phyloP scores from a whole-genome alignment of 176 grass and related monocot species.

The Eremochloa ophiuroides region DNA sequence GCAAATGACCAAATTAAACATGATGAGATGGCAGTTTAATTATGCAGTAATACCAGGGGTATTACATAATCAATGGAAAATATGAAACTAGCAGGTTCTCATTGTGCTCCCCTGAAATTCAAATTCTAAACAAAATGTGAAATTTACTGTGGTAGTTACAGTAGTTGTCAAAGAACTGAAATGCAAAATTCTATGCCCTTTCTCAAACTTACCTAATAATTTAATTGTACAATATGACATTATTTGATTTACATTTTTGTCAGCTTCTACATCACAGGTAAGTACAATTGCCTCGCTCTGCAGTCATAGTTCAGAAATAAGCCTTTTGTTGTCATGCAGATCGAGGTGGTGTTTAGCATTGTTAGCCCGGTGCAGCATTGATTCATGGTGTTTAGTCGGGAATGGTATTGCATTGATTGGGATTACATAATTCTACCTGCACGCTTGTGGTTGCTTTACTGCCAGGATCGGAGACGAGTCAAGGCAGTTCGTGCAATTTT shows the following conservation, averaged over 20 bases:
- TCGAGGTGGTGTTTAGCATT: slow-evolving; percentile 66
- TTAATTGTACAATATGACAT: no score
- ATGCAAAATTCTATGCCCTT: background rate
- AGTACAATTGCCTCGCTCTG: background rate
- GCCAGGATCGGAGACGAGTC: no score
- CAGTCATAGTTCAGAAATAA: background rate
- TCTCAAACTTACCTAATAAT: background rate
- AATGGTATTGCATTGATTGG: background rate
- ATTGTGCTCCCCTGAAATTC: background rate
- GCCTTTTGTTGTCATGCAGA: slow-evolving; percentile 28
- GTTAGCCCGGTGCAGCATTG: slow-evolving; percentile 73
- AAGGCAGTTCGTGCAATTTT: no score
- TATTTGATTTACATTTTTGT: no score
- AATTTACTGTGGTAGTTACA: background rate
- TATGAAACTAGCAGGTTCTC: background rate
- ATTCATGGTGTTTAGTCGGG: slow-evolving; percentile 49
- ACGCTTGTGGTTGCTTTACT: no score
- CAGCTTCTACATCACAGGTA: no score
- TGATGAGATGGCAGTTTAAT: no score
- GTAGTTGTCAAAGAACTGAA: background rate
- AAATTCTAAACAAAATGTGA: background rate
- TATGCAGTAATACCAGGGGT: no score
- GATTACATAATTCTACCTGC: background rate
- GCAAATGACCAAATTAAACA: no score
- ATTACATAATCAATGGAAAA: background rate